Evolutionary conservation across 371 early-diverging fungal genomes (phyloP).

Genomic region (Funneliformis caledonium): DNA sequence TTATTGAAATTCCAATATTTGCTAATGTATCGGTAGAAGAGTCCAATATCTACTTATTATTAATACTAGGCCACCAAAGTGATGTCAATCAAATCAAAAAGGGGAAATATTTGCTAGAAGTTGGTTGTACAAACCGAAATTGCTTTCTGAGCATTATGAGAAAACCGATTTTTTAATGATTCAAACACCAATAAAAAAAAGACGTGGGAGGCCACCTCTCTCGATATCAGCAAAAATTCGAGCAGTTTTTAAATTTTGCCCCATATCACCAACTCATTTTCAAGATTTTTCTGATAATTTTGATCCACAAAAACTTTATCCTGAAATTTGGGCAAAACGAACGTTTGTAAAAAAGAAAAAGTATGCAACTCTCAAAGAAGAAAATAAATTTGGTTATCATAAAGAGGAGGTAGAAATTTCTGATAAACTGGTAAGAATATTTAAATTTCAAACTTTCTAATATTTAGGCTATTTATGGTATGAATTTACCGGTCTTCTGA

Average conservation of each 20-base stretch:
- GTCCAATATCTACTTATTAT: too few species aligned
- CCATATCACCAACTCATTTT: not conserved
- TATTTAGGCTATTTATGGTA: too few species aligned
- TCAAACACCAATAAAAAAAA: slow-evolving; percentile 11
- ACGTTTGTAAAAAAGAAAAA: not conserved
- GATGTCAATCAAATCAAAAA: too few species aligned
- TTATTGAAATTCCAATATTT: too few species aligned
- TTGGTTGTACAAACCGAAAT: too few species aligned
- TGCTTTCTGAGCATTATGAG: too few species aligned
- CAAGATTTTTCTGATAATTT: slow-evolving; percentile 14
- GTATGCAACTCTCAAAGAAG: not conserved
- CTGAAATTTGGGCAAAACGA: slow-evolving; percentile 7
- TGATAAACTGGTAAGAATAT: not conserved
- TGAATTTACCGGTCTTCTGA: not conserved
- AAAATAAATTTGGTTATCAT: not conserved
- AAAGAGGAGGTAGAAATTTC: not conserved
- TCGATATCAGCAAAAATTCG: not conserved
- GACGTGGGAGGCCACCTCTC: slow-evolving; percentile 9
- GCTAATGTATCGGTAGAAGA: too few species aligned
- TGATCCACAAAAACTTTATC: slow-evolving; percentile 19
- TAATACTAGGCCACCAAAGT: too few species aligned
- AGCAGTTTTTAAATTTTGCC: not conserved
- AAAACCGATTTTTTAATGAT: not conserved
- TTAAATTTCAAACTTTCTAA: too few species aligned
- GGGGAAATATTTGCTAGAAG: too few species aligned